These are phyloP conservation scores for Aspergillus jensenii DNA, from an alignment of 2,329 filamentous ascomycete genomes.

Conservation along the genomic window DNA sequence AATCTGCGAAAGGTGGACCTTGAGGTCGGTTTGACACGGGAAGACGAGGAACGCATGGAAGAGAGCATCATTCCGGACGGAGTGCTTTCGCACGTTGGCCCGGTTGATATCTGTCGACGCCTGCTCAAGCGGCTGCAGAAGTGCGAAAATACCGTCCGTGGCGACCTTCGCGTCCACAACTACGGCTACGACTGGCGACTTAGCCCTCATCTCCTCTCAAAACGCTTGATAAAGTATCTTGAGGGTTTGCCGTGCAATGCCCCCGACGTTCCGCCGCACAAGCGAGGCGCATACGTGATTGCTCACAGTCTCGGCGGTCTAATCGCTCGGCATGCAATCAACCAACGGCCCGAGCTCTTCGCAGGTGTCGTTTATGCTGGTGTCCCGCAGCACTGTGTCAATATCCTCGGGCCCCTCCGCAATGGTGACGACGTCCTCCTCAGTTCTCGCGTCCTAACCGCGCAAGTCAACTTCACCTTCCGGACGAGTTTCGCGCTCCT, in stretches of 20 bases:
- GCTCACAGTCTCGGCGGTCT: conserved; percentile 84
- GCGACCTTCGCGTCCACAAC: conserved; percentile 76
- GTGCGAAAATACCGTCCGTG: conserved; percentile 69
- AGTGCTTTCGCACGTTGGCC: conserved; percentile 88
- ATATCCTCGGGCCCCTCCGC: conserved; percentile 83
- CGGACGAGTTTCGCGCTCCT: conserved; percentile 82
- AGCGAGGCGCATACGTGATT: conserved; percentile 74
- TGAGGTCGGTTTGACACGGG: conserved; percentile 76
- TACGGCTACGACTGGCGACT: conserved; percentile 96
- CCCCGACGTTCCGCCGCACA: conserved; percentile 50
- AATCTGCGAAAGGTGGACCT: conserved; percentile 90
- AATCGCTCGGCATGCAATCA: conserved; percentile 85
- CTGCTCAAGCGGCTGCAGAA: conserved; percentile 75
- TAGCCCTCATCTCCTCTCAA: conserved; percentile 73
- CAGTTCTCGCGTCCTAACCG: conserved; percentile 84
- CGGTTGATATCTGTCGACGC: conserved; percentile 82
- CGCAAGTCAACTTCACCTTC: conserved; percentile 90
- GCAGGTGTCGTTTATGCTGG: conserved; percentile 83
- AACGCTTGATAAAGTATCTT: conserved; percentile 70
- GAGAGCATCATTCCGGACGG: conserved; percentile 81
- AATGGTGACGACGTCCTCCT: conserved; percentile 91
- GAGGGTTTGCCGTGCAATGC: conserved; percentile 73
- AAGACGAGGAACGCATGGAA: conserved; percentile 81
- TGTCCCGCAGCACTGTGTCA: conserved; percentile 80
- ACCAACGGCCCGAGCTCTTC: conserved; percentile 80